phyloP scores from a whole-genome alignment of 1,284 basidiomycete species.

The Ceratobasidium sp. region DNA sequence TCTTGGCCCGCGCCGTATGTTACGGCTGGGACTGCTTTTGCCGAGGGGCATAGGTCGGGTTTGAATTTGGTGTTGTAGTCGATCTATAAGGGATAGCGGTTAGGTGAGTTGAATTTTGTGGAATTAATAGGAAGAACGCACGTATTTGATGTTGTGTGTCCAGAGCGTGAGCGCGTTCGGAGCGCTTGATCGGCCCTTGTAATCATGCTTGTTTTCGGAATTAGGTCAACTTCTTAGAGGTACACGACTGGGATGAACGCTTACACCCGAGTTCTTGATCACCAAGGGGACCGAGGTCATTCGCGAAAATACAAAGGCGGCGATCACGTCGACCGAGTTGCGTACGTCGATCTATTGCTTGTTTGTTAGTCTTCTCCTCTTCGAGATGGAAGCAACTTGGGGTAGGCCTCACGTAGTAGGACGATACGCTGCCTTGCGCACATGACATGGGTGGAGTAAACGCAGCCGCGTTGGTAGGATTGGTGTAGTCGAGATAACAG shows the following conservation, averaged over 20 bases:
- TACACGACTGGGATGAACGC: background rate
- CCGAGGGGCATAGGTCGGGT: conserved; percentile 45
- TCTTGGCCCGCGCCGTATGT: conserved; percentile 40
- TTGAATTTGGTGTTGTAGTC: conserved; percentile 46
- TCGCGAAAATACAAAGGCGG: conserved; percentile 62
- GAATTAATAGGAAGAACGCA: conserved; percentile 18
- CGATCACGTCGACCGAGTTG: conserved; percentile 59
- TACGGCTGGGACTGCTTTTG: conserved; percentile 40
- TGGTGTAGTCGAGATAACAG: conserved; percentile 43
- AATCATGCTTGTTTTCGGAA: conserved; percentile 36
- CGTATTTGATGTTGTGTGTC: conserved; percentile 47
- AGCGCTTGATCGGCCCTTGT: conserved; percentile 39
- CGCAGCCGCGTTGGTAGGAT: conserved; percentile 36
- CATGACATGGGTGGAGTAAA: conserved; percentile 30
- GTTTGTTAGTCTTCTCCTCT: background rate
- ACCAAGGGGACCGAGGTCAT: conserved; percentile 61
- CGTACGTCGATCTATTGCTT: conserved; percentile 62
- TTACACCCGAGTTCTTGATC: conserved; percentile 60
- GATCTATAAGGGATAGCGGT: conserved; percentile 29
- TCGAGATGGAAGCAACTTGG: background rate
- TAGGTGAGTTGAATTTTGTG: background rate
- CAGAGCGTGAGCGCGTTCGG: conserved; percentile 46
- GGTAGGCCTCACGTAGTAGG: conserved; percentile 22
- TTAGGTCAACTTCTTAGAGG: background rate
- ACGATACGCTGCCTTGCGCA: conserved; percentile 37